Base-by-base conservation (phyloP, 164 flowering plant genomes). In the Dillenia suffruticosa region DNA sequence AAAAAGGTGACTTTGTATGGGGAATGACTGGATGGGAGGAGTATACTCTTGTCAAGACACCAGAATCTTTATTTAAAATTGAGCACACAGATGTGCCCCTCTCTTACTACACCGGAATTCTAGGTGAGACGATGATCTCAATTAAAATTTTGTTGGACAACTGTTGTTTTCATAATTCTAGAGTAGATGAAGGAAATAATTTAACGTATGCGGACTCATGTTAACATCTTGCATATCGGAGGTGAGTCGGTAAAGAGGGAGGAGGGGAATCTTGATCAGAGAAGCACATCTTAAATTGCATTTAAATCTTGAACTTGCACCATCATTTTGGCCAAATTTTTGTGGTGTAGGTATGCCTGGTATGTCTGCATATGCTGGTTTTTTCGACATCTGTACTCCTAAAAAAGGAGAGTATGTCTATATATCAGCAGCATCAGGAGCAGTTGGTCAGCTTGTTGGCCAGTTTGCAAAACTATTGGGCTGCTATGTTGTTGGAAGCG, bases 401-500 rank as follows among this genome's bases (percentile, higher is more conserved):
- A 75, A 80, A 73, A 72, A 75, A 66, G 83, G 79, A 48, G 85
- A 82, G 15, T 59, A 24, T 48, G 83, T 85, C 51, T 82, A 58
- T 54, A 65, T 84, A 12, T 84, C 89, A 9, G 82, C 89, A 9
- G 90, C 90, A 9, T 69, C 85, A 44, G 85, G 85, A 7, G 84
- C 83, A 5, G 84, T 81, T 44, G 87, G 87, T 17, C 87, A 82
- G 68, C 77, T 82, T 51, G 87, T 80, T 13, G 84, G 85, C 15
- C 88, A 84, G 49, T 74, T 81, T 51, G 86, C 89, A 4, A 84
- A 82, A 63, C 49, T 82, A 12, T 12, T 46, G 22, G 87, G 85
- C 9, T 84, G 85, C 68, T 77, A 81, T 62, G 90, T 84, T 48
- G 90, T 84, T 50, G 90, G 90, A 57, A 81, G 84, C 67, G 87